Evolutionary conservation across 352 stramenopile genomes (phyloP).

Genomic region (Globisporangium takayamanum): DNA sequence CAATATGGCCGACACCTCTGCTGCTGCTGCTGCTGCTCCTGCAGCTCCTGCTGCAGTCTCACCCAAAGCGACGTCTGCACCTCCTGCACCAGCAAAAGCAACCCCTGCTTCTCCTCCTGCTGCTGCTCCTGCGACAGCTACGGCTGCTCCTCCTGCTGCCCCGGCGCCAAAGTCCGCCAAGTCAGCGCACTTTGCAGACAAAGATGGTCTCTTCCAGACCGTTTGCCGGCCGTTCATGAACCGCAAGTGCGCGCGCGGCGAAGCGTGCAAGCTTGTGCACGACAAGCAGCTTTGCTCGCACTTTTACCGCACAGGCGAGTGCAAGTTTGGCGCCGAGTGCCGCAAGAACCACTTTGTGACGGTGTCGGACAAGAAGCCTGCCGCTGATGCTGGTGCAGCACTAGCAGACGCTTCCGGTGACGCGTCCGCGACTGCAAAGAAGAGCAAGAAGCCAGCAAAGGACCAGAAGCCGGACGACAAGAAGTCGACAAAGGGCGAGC

Average conservation of each 20-base stretch:
- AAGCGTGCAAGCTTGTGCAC: slow-evolving; percentile 42
- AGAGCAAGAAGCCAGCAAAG: slow-evolving; percentile 16
- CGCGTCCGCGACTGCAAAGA: slow-evolving; percentile 7
- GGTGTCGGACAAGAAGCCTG: slow-evolving; percentile 1
- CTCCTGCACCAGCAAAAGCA: neutral
- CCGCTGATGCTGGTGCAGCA: neutral
- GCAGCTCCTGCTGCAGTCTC: too few species aligned
- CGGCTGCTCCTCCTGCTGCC: neutral
- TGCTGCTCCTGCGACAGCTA: neutral
- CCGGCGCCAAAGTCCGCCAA: slow-evolving; percentile 8
- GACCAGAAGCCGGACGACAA: slow-evolving; percentile 1
- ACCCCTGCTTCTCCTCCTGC: neutral
- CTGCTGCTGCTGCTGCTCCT: too few species aligned
- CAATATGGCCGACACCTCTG: too few species aligned
- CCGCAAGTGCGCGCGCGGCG: slow-evolving; percentile 22
- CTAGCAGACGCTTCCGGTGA: neutral
- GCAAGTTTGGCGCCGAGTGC: slow-evolving; percentile 52
- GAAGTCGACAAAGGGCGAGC: slow-evolving; percentile 10
- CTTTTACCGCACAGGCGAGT: slow-evolving; percentile 44
- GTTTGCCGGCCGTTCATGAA: slow-evolving; percentile 54
- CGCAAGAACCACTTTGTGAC: slow-evolving; percentile 53
- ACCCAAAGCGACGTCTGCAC: neutral
- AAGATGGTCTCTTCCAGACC: slow-evolving; percentile 49
- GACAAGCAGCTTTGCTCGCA: slow-evolving; percentile 39
- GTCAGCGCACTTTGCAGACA: slow-evolving; percentile 37